Evolutionary conservation across 768 basidiomycete genomes (phyloP).

Genomic region (Postia placenta): DNA sequence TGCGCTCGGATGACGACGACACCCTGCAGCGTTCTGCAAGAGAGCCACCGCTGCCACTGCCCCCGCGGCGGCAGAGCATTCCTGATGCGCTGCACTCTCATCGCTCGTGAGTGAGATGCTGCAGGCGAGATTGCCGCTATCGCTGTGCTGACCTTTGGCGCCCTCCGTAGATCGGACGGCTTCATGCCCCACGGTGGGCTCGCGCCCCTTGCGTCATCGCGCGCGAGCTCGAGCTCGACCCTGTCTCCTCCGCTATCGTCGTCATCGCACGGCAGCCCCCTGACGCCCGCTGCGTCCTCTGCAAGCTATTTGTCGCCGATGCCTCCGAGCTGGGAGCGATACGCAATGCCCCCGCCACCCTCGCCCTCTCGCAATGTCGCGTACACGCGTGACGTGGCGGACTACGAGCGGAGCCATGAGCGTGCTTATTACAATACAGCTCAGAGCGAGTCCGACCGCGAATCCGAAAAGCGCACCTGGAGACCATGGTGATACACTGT

Average conservation of each 20-base stretch:
- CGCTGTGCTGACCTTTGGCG: too few species aligned
- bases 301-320: background rate
- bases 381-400: background rate
- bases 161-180: background rate
- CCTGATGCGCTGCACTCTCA: too few species aligned
- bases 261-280: background rate
- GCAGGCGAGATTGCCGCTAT: too few species aligned
- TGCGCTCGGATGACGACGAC: slow-evolving; percentile 45
- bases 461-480: slow-evolving; percentile 1
- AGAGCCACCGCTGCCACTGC: too few species aligned
- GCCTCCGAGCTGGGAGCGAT: background rate
- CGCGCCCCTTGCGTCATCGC: background rate
- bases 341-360: slow-evolving; percentile 1
- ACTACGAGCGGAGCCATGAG: background rate
- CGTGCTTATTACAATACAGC: background rate
- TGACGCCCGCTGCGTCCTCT: background rate
- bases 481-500: background rate
- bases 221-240: background rate
- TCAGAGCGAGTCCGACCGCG: background rate
- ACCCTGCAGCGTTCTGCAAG: slow-evolving; percentile 4
- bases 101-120: too few species aligned
- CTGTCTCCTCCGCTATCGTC: background rate
- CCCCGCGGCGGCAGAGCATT: too few species aligned
- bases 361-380: background rate
- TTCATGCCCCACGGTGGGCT: background rate